phyloP scores from a whole-genome alignment of 352 stramenopile genomes.

The Phytophthora macrochlamydospora region DNA sequence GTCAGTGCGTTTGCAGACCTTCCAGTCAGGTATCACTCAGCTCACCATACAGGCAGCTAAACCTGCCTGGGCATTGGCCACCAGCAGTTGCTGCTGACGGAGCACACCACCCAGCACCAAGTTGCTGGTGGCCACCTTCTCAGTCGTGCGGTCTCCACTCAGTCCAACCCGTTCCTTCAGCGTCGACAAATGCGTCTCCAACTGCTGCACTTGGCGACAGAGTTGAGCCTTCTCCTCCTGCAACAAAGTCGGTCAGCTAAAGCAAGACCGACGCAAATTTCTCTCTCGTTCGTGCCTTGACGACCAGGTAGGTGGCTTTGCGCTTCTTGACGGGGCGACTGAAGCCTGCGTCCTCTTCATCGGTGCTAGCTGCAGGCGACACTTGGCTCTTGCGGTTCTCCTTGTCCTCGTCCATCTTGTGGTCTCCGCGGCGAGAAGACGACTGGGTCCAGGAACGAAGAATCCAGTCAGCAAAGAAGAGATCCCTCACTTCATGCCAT shows the following conservation, averaged over 20 bases:
- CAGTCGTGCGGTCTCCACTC: constrained; percentile 9
- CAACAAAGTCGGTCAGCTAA: neutral
- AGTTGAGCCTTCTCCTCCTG: constrained; percentile 25
- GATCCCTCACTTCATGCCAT: too few species aligned
- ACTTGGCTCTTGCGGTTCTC: neutral
- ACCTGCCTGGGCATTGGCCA: constrained; percentile 14
- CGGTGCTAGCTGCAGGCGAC: constrained; percentile 9
- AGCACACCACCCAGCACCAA: constrained; percentile 18
- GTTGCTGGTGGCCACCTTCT: constrained; percentile 24
- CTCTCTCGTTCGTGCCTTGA: constrained; percentile 3
- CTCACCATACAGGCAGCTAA: constrained; percentile 16
- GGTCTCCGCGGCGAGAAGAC: neutral
- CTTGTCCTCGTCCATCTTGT: neutral
- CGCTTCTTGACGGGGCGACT: constrained; percentile 19
- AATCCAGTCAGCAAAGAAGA: too few species aligned
- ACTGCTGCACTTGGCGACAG: constrained; percentile 6
- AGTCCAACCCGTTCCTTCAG: constrained; percentile 22
- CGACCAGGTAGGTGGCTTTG: constrained; percentile 24
- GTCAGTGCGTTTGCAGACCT: neutral
- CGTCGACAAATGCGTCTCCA: constrained; percentile 14
- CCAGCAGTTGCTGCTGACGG: constrained; percentile 21
- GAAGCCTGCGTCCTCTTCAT: constrained; percentile 9
- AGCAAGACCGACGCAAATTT: too few species aligned
- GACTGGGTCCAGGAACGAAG: neutral
- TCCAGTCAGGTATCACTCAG: too few species aligned